Evolutionary conservation across 1,284 basidiomycete genomes (phyloP), one percentile per base, ranked within the genome.

Genomic region (Trametes versicolor): DNA sequence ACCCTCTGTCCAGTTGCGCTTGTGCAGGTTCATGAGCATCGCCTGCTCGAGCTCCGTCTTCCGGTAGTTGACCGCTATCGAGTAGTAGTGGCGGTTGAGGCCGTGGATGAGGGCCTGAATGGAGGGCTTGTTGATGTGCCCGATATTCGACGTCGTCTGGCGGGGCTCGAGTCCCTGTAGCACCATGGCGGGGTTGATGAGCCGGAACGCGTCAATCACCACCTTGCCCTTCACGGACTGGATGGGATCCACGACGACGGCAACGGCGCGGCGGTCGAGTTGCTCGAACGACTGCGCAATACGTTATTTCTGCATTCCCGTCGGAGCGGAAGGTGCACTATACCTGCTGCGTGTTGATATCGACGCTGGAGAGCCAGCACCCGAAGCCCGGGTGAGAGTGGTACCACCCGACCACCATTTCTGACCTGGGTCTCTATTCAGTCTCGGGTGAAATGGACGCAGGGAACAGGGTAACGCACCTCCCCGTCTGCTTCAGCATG

Each of bases 321-420:
- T 32, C 47, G 48, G 64, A 62, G 37, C 51, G 45, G 62, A 64
- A 56, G 52, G 39, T 58, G 52, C 17, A 37, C 73, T 85, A 65
- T 65, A 93, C 96, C 83, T 98, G 97, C 78, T 99, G 98, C 6
- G 98, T 99, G 82, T 99, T 99, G 77, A 99, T 97, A 82, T 99
- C 98, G 45, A 99, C 98, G 72, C 95, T 97, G 55, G 96, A 98
- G 45, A 99, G 83, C 98, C 98, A 99, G 80, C 98, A 99, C 6
- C 98, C 98, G 78, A 99, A 99, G 34, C 98, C 98, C 60, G 98
- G 98, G 83, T 99, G 98, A 54, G 98, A 99, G 80, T 99, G 98
- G 78, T 99, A 99, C 98, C 98, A 99, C 9, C 98, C 98, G 0
- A 99, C 98, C 12, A 99, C 98, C 90, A 94, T 96, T 82, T 99